Conservation (phyloP, 495 filamentous ascomycete genomes). For the Xylaria palmicola region DNA sequence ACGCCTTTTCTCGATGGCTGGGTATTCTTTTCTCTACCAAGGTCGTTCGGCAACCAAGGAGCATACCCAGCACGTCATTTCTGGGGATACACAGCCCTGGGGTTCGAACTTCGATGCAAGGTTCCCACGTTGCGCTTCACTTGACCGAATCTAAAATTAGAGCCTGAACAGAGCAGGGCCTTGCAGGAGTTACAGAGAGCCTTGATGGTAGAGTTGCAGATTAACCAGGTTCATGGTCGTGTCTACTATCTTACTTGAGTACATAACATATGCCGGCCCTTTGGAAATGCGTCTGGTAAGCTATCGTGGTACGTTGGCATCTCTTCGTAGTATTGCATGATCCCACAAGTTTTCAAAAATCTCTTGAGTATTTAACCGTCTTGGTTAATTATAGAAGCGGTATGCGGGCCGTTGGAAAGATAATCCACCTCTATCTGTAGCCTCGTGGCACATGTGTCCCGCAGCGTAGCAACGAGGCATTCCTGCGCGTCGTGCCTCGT, state of each 20-base stretch:
- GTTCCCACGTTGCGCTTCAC: not conserved
- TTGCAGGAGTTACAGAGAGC: not conserved
- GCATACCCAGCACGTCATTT: too few species aligned
- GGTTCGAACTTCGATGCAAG: too few species aligned
- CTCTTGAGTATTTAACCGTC: too few species aligned
- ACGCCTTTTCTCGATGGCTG: too few species aligned
- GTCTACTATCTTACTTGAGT: not conserved
- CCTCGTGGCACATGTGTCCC: not conserved
- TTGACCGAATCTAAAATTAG: not conserved
- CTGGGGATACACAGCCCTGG: too few species aligned
- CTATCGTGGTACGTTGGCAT: not conserved
- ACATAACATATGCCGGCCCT: not conserved
- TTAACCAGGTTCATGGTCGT: not conserved
- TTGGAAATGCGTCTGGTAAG: not conserved
- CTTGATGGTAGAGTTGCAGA: too few species aligned
- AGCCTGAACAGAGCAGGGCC: not conserved
- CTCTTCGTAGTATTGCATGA: not conserved
- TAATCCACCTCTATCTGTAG: not conserved
- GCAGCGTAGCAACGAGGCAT: not conserved
- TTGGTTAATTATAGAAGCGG: slow-evolving; percentile 7
- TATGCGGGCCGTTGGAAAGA: not conserved
- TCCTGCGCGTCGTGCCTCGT: not conserved
- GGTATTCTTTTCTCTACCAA: too few species aligned
- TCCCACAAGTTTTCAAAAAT: not conserved
- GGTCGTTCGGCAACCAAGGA: too few species aligned